A percentile compares a stretch with the other conserved stretches of the same genome.
phyloP scores from a whole-genome alignment of 1,284 basidiomycete species.

The Chalciporus piperatoides region DNA sequence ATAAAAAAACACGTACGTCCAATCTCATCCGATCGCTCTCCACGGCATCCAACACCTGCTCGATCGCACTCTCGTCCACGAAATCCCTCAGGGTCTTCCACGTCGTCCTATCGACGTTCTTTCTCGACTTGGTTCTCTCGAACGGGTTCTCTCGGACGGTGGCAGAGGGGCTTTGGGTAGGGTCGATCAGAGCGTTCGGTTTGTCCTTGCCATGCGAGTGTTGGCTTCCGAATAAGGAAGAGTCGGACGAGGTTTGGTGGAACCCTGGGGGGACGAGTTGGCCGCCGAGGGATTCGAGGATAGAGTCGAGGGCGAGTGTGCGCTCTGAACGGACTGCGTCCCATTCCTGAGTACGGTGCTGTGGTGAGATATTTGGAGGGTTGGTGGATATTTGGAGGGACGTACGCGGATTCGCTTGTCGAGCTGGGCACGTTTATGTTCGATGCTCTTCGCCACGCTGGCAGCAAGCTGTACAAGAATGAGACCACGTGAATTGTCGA shows the following conservation, averaged over 20 bases:
- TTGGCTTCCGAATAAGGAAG: constrained; percentile 73
- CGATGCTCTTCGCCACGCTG: constrained; percentile 66
- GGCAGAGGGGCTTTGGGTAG: constrained; percentile 42
- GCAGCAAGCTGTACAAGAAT: constrained; percentile 56
- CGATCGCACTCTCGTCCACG: constrained; percentile 74
- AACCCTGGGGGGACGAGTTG: constrained; percentile 75
- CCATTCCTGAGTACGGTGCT: constrained; percentile 57
- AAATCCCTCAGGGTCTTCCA: constrained; percentile 84
- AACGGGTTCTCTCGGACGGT: constrained; percentile 39
- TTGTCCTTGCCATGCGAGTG: constrained; percentile 45
- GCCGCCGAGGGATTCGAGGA: constrained; percentile 65
- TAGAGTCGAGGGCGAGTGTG: constrained; percentile 56
- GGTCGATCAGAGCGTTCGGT: constrained; percentile 28
- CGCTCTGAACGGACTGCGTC: constrained; percentile 57
- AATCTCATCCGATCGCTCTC: constrained; percentile 62
- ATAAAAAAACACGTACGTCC: constrained; percentile 48
- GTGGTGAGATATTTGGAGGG: constrained; percentile 31
- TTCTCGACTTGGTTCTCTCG: constrained; percentile 30
- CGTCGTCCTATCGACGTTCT: constrained; percentile 44
- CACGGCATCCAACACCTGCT: constrained; percentile 66
- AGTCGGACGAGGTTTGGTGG: constrained; percentile 59
- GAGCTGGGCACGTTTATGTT: constrained; percentile 60
- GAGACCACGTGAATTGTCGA: not conserved
- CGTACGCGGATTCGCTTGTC: constrained; percentile 59
- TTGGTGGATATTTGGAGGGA: constrained; percentile 9